Evolutionary conservation across 2,329 filamentous ascomycete genomes (phyloP), one percentile per base, ranked within the genome.

Genomic region (Fusarium fracticaudum): DNA sequence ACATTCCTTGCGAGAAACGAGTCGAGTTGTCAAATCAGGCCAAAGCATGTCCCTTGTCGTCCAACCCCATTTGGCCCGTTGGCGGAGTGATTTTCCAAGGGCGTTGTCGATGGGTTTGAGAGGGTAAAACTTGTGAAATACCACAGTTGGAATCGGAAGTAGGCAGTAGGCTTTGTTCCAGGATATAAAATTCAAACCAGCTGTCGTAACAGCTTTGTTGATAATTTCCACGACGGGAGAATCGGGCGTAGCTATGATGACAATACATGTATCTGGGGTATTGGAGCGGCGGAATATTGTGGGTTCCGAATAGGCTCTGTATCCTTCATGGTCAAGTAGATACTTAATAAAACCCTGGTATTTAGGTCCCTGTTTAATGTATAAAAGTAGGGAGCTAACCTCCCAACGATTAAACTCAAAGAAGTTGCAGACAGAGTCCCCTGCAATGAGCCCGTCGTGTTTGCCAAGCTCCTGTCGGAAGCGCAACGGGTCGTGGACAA

Each of bases 161-260:
- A 64, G 48, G 1, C 26, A 48, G 20, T 66, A 66, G 22, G 22
- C 41, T 29, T 66, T 66, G 8, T 66, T 66, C 60, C 63, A 66
- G 3, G 60, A 55, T 6, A 66, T 48, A 15, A 55, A 15, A n/a
- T 37, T 31, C 40, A 66, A 13, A 26, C 24, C 60, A 15, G 24
- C 20, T 1, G 48, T 55, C 5, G 60, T 57, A 3, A 22, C 2
- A 8, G 63, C 60, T 1, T 7, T 18, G 10, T 41, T 31, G 20
- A 66, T 48, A 6, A 66, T 29, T 4, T 33, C 29, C 1, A 54
- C 11, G 13, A 53, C 7, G 3, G 62, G 57, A 8, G 31, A 50
- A 14, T 13, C 18, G 12, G 24, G 13, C 10, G 44, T 47, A 47
- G 44, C 44, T 6, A 29, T 11, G 13, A 47, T 8, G 44, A 15